Evolutionary conservation across 306 rosid genomes (phyloP).

Genomic region (Pterocarpus santalinus): DNA sequence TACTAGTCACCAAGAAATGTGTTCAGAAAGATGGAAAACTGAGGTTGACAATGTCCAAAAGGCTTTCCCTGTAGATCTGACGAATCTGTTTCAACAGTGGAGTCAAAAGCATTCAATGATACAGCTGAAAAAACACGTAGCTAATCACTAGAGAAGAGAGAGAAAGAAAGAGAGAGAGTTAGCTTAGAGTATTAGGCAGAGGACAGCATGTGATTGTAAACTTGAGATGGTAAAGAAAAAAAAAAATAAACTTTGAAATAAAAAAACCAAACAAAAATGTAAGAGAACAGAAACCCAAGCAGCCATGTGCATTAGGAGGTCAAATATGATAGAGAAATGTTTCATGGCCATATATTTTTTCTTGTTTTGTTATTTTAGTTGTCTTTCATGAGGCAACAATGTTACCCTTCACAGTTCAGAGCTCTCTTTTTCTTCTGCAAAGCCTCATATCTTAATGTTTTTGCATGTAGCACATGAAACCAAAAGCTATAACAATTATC

Average conservation of each 20-base stretch:
- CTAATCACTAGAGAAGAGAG: constrained; percentile 48
- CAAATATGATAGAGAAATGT: constrained; percentile 71
- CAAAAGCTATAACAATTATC: background rate
- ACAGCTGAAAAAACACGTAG: constrained; percentile 47
- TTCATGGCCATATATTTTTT: constrained; percentile 45
- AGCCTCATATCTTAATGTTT: constrained; percentile 26
- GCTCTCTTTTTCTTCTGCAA: constrained; percentile 47
- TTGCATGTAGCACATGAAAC: background rate
- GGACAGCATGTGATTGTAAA: constrained; percentile 62
- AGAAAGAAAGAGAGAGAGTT: constrained; percentile 32
- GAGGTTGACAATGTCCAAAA: constrained; percentile 55
- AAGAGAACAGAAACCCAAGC: constrained; percentile 77
- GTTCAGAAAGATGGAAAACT: constrained; percentile 53
- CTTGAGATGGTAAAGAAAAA: constrained; percentile 46
- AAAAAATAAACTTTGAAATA: constrained; percentile 22
- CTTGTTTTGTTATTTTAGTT: constrained; percentile 29
- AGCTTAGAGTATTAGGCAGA: background rate
- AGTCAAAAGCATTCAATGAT: constrained; percentile 74
- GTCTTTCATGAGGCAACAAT: constrained; percentile 49
- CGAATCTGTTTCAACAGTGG: constrained; percentile 67
- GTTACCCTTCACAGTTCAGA: constrained; percentile 42
- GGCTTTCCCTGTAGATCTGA: constrained; percentile 73
- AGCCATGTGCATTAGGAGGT: constrained; percentile 97
- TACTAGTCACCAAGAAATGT: constrained; percentile 9
- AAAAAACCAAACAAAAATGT: constrained; percentile 53